Percentiles rank a stretch among this genome's conserved stretches.
Conservation (phyloP, 2,329 filamentous ascomycete genomes). For the Penicillium sp. region DNA sequence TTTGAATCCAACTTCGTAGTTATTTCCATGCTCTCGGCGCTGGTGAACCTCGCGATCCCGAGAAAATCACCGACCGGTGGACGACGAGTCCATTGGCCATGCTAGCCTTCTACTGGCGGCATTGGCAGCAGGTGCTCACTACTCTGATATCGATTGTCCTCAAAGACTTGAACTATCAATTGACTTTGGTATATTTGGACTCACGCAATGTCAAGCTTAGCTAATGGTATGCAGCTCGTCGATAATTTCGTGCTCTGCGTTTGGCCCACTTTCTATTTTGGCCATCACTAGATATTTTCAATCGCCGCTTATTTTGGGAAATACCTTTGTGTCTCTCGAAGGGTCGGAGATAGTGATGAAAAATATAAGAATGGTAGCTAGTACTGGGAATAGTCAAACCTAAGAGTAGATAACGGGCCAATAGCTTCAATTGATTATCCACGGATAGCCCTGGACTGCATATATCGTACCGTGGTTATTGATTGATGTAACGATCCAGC, state of each 20-base stretch:
- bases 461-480: too few species aligned
- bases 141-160: slow-evolving; percentile 28
- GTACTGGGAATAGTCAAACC: too few species aligned
- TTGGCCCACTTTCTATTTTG: slow-evolving; percentile 59
- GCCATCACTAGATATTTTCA: slow-evolving; percentile 55
- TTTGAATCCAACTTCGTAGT: slow-evolving; percentile 32
- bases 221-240: slow-evolving; percentile 27
- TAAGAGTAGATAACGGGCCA: too few species aligned
- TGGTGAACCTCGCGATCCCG: slow-evolving; percentile 21
- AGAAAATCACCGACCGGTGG: slow-evolving; percentile 24
- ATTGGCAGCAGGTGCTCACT: slow-evolving; percentile 32
- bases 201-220: background rate
- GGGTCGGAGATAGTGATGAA: too few species aligned
- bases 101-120: slow-evolving; percentile 32
- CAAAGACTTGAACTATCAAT: slow-evolving; percentile 25
- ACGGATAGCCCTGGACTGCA: too few species aligned
- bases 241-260: slow-evolving; percentile 51
- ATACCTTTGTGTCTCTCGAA: slow-evolving; percentile 32
- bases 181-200: slow-evolving; percentile 25
- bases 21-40: slow-evolving; percentile 28
- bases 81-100: slow-evolving; percentile 27
- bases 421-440: too few species aligned
- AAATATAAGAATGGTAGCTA: too few species aligned
- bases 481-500: too few species aligned
- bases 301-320: slow-evolving; percentile 55